A percentile compares a stretch with the other conserved stretches of the same genome.
Evolutionary conservation across 2,329 filamentous ascomycete genomes (phyloP).

Genomic region (Raffaelea arxii): DNA sequence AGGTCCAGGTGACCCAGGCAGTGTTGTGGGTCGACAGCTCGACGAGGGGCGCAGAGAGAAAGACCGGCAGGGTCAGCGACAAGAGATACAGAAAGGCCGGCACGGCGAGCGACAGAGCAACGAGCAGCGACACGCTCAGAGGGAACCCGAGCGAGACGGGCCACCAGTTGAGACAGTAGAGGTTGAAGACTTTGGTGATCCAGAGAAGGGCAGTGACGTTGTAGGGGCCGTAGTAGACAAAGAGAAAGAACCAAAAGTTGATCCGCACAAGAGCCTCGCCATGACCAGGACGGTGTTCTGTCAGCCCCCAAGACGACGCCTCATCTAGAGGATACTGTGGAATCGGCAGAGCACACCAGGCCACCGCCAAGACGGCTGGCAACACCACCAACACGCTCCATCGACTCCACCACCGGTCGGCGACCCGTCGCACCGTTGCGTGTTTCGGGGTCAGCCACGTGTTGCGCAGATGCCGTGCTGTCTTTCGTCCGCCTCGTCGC

Average conservation of each 20-base stretch:
- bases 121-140: slow-evolving; percentile 52
- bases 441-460: slow-evolving; percentile 54
- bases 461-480: slow-evolving; percentile 34
- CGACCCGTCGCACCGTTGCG: slow-evolving; percentile 44
- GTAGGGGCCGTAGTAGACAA: slow-evolving; percentile 62
- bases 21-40: slow-evolving; percentile 51
- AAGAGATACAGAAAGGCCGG: slow-evolving; percentile 50
- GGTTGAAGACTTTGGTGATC: slow-evolving; percentile 64
- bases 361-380: slow-evolving; percentile 50
- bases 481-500: too few species aligned
- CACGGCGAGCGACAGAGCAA: slow-evolving; percentile 45
- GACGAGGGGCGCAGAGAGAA: too few species aligned
- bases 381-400: slow-evolving; percentile 52
- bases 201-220: slow-evolving; percentile 57
- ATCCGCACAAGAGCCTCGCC: slow-evolving; percentile 53
- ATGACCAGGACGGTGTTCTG: slow-evolving; percentile 32
- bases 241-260: slow-evolving; percentile 64
- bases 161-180: slow-evolving; percentile 66
- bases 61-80: slow-evolving; percentile 40
- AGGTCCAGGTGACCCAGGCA: slow-evolving; percentile 60
- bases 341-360: slow-evolving; percentile 57
- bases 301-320: slow-evolving; percentile 13
- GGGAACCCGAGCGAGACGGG: slow-evolving; percentile 54
- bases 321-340: slow-evolving; percentile 49
- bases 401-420: slow-evolving; percentile 54